Evolutionary conservation across 83 land plant genomes (phyloP), one percentile per base, ranked within the genome.

Genomic region (Picea abies): DNA sequence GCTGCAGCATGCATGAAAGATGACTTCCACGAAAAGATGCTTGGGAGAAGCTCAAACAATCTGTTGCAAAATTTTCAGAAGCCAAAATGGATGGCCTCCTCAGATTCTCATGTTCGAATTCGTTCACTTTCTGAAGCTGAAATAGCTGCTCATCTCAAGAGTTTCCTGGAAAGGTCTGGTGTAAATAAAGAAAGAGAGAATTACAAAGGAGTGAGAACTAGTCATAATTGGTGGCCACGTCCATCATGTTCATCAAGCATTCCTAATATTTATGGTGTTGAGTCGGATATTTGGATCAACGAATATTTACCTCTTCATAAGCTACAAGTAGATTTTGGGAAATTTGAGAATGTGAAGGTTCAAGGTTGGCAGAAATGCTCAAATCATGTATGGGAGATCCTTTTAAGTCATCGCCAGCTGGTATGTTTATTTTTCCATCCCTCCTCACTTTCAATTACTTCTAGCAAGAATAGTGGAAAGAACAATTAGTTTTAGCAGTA

Each of bases 361-460:
- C 84, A 89, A 83, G 93, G 95, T 22, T 89, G 95, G 93, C 82
- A 84, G 64, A 85, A 89, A 75, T 79, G 83, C 32, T 78, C 63
- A 39, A 83, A 83, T 79, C 76, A 93, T 82, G 81, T 73, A 76
- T 93, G 93, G 93, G 95, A 91, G 85, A 85, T 88, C 82, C 80
- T 85, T 71, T 82, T 93, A 68, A 91, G 91, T 60, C 91, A 93
- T 82, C 90, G 80, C 64, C 95, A 93, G 82, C 86, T 93, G 92
- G 93, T 93, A 89, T 47, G 58, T 78, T 39, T 47, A 17, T 63
- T 77, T 73, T 35, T 82, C 80, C 29, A 58, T 79, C 14, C 65
- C 20, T 41, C 25, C n/a, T 60, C 39, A 44, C n/a, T 25, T 14
- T 41, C 32, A 60, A 60, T 16, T 69, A 56, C 63, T 26, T 4